phyloP scores from a whole-genome alignment of 768 basidiomycete species.

The Trametes cubensis region DNA sequence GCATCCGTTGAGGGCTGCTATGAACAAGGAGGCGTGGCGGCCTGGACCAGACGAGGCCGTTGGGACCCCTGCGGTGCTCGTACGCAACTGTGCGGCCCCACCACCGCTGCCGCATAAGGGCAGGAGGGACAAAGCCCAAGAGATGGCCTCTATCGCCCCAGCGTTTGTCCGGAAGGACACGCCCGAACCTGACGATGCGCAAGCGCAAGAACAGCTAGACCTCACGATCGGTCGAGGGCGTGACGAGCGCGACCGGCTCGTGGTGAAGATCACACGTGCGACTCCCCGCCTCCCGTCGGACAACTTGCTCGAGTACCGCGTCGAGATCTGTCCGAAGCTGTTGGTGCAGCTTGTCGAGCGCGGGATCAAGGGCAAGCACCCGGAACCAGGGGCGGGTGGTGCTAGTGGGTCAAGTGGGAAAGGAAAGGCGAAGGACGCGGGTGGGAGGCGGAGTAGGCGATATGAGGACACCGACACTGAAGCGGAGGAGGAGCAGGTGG shows the following conservation, averaged over 20 bases:
- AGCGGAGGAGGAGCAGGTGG: background rate
- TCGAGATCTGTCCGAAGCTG: conserved; percentile 40
- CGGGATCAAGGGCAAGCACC: conserved; percentile 36
- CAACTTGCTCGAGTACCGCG: conserved; percentile 45
- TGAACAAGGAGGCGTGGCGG: conserved; percentile 29
- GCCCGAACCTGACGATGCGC: background rate
- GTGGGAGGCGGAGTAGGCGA: background rate
- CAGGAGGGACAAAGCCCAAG: conserved; percentile 13
- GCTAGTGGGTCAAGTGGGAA: background rate
- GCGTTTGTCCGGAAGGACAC: conserved; percentile 29
- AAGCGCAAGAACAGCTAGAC: background rate
- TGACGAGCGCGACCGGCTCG: conserved; percentile 27
- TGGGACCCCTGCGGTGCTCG: conserved; percentile 29
- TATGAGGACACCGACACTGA: conserved; percentile 10
- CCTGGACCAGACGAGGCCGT: conserved; percentile 26
- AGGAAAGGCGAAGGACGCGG: background rate
- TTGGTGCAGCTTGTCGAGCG: conserved; percentile 37
- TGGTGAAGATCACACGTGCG: conserved; percentile 39
- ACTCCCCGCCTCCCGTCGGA: conserved; percentile 46
- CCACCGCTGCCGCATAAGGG: background rate
- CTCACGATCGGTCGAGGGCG: background rate
- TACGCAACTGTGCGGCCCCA: conserved; percentile 25
- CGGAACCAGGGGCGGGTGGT: conserved; percentile 15
- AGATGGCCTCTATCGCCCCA: conserved; percentile 10
- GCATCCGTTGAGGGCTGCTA: conserved; percentile 3